Conservation (phyloP, 2,329 filamentous ascomycete species). For the Cladosporium sp. region DNA sequence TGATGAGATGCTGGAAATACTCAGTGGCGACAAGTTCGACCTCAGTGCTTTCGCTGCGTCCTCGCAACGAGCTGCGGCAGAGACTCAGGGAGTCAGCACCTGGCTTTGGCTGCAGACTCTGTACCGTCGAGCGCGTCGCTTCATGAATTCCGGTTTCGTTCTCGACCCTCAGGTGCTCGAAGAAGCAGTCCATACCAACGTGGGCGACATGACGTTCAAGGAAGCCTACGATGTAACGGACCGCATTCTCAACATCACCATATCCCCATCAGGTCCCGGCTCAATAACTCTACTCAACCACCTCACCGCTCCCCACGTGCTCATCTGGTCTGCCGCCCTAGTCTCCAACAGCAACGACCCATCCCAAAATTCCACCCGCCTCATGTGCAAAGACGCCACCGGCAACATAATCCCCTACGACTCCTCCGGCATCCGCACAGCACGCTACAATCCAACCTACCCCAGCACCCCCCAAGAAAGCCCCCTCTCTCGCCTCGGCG, state of each 20-base stretch:
- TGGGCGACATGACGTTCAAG: conserved; percentile 88
- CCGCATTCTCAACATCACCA: conserved; percentile 86
- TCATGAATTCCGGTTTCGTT: conserved; percentile 76
- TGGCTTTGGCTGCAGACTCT: conserved; percentile 57
- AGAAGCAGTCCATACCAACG: conserved; percentile 79
- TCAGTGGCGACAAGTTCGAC: conserved; percentile 80
- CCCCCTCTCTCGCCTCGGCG: conserved; percentile 71
- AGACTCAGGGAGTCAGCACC: conserved; percentile 31
- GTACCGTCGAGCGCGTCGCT: conserved; percentile 66
- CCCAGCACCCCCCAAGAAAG: conserved; percentile 7
- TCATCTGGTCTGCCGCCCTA: conserved; percentile 79
- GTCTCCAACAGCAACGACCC: conserved; percentile 64
- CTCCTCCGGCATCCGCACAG: not conserved
- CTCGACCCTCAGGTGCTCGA: conserved; percentile 81
- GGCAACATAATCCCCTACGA: conserved; percentile 71
- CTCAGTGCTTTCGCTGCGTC: conserved; percentile 71
- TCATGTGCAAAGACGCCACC: conserved; percentile 76
- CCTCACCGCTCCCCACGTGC: conserved; percentile 87
- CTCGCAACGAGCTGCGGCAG: conserved; percentile 34
- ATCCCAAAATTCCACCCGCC: conserved; percentile 37
- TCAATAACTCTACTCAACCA: conserved; percentile 88
- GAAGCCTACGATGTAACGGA: conserved; percentile 87
- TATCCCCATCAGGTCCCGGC: conserved; percentile 72
- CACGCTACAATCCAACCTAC: not conserved
- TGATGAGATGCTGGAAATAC: conserved; percentile 75